Evolutionary conservation across 495 filamentous ascomycete genomes (phyloP).

Genomic region (Trichoderma gamsii): DNA sequence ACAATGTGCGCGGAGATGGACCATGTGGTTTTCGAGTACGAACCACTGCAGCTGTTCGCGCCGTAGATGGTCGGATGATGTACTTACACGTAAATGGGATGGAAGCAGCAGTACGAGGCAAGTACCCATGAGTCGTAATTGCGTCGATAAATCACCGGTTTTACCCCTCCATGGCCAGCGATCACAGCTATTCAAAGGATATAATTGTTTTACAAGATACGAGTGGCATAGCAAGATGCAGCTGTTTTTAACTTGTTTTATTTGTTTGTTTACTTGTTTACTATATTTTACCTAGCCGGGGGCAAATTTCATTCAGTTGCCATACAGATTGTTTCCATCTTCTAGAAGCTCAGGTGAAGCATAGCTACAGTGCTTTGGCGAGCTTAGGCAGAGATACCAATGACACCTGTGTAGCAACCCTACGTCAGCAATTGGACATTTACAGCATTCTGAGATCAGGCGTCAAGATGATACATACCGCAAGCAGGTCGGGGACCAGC

Average conservation of each 20-base stretch:
- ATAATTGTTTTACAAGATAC: background rate
- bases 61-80: too few species aligned
- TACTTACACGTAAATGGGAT: background rate
- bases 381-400: constrained; percentile 67
- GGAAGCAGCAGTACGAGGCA: background rate
- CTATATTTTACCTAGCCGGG: background rate
- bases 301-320: background rate
- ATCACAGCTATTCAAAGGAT: background rate
- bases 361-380: background rate
- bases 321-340: background rate
- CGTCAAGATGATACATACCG: constrained; percentile 48
- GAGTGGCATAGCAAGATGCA: too few species aligned
- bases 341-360: background rate
- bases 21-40: background rate
- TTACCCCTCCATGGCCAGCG: background rate
- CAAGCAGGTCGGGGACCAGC: constrained; percentile 89
- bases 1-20: background rate
- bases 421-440: constrained; percentile 3
- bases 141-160: too few species aligned
- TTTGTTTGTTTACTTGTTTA: background rate
- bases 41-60: background rate
- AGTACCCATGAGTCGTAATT: background rate
- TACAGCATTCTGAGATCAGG: constrained; percentile 18
- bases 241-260: background rate
- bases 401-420: constrained; percentile 54